Conservation (phyloP, 345 rosid genomes). For the Salix purpurea region DNA sequence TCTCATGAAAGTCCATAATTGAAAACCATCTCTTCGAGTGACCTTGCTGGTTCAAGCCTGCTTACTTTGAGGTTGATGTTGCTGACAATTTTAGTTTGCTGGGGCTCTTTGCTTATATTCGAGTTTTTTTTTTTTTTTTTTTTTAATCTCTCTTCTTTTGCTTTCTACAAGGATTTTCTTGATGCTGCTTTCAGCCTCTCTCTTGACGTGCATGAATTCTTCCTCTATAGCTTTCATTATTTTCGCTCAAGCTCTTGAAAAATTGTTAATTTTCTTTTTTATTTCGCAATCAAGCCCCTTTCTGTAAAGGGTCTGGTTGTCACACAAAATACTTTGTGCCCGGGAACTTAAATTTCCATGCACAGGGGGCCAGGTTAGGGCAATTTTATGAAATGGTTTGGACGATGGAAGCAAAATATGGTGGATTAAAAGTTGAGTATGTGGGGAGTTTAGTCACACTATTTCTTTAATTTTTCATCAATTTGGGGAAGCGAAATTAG, state of each 20-base stretch:
- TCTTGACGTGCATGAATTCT: neutral
- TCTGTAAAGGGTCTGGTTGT: neutral
- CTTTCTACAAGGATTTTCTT: too few relatives aligned
- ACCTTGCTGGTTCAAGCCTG: neutral
- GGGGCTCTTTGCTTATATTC: too few relatives aligned
- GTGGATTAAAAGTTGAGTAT: neutral
- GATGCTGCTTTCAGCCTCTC: too few relatives aligned
- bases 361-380: neutral
- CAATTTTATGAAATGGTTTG: too few relatives aligned
- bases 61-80: neutral
- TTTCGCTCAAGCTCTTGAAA: neutral
- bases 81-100: neutral
- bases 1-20: neutral
- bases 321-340: neutral
- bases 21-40: neutral
- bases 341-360: neutral
- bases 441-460: neutral
- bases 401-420: too few relatives aligned
- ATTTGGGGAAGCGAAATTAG: neutral
- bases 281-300: neutral
- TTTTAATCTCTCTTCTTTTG: too few relatives aligned
- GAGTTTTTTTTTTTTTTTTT: too few relatives aligned
- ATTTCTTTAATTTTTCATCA: too few relatives aligned
- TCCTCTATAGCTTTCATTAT: neutral
- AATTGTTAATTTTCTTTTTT: neutral